Evolutionary conservation across 2,329 filamentous ascomycete genomes (phyloP).

Genomic region (Fusarium sp.): DNA sequence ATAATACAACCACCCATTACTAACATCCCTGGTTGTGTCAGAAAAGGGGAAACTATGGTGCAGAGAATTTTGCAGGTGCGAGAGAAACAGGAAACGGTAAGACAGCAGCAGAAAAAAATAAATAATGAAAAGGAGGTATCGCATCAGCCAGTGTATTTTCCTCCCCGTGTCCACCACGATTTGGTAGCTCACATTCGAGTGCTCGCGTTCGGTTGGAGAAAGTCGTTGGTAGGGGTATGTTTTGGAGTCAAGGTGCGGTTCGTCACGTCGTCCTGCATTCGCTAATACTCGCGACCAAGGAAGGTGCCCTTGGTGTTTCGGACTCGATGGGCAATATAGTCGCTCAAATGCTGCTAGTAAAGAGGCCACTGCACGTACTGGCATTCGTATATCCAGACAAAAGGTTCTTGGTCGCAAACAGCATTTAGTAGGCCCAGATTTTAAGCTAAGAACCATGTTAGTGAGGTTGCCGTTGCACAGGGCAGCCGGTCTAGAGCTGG

Average conservation of each 20-base stretch:
- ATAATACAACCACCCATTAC: conserved; percentile 51
- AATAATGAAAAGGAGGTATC: conserved; percentile 49
- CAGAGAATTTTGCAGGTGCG: conserved; percentile 47
- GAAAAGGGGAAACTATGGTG: conserved; percentile 48
- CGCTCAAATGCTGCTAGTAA: conserved; percentile 46
- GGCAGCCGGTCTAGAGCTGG: background rate
- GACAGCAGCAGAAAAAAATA: conserved; percentile 36
- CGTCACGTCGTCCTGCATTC: conserved; percentile 54
- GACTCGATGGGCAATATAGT: conserved; percentile 45
- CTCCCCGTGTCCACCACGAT: conserved; percentile 39
- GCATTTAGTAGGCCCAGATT: conserved; percentile 80
- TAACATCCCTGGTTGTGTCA: conserved; percentile 45
- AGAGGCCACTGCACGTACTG: conserved; percentile 42
- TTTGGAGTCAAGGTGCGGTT: conserved; percentile 47
- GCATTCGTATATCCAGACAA: conserved; percentile 45
- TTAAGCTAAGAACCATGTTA: conserved; percentile 69
- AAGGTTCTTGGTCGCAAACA: conserved; percentile 40
- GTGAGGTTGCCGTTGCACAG: background rate
- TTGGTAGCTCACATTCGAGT: conserved; percentile 38
- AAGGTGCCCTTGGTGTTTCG: conserved; percentile 45
- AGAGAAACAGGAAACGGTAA: conserved; percentile 39
- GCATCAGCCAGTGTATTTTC: conserved; percentile 45
- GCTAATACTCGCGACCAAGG: conserved; percentile 49
- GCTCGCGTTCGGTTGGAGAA: conserved; percentile 38
- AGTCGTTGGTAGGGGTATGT: conserved; percentile 45